Conservation (phyloP, 495 filamentous ascomycete species). For the Penicillium herquei region DNA sequence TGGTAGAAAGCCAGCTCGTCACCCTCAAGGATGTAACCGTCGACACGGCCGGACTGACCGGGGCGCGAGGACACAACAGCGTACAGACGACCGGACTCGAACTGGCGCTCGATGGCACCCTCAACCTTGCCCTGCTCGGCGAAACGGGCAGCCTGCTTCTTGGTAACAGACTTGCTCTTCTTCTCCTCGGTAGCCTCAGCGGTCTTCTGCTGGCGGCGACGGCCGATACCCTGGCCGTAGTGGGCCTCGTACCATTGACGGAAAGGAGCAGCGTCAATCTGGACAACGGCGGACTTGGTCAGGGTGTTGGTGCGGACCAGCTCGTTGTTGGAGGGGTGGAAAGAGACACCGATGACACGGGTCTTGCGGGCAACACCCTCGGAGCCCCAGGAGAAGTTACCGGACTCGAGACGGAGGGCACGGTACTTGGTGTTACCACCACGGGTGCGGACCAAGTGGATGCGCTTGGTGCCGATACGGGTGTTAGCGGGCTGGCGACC, state of each 20-base stretch:
- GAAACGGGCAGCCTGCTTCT: slow-evolving; percentile 90
- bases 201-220: slow-evolving; percentile 83
- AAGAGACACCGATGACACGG: slow-evolving; percentile 96
- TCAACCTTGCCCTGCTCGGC: slow-evolving; percentile 88
- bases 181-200: slow-evolving; percentile 70
- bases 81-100: slow-evolving; percentile 95
- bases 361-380: slow-evolving; percentile 97
- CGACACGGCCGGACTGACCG: slow-evolving; percentile 91
- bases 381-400: slow-evolving; percentile 99
- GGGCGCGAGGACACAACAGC: slow-evolving; percentile 89
- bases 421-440: slow-evolving; percentile 99
- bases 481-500: slow-evolving; percentile 99
- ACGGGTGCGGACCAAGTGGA: slow-evolving; percentile 97
- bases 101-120: slow-evolving; percentile 87
- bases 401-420: slow-evolving; percentile 96
- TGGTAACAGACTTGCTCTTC: slow-evolving; percentile 90
- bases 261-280: slow-evolving; percentile 98
- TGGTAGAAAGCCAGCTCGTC: slow-evolving; percentile 99
- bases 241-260: slow-evolving; percentile 99
- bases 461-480: slow-evolving; percentile 96
- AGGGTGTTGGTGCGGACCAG: slow-evolving; percentile 99
- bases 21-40: slow-evolving; percentile 98
- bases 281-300: slow-evolving; percentile 96
- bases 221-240: slow-evolving; percentile 87
- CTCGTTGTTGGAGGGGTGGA: slow-evolving; percentile 99